Conservation (phyloP, 179 eudicot species). For the Spinacia oleracea region DNA sequence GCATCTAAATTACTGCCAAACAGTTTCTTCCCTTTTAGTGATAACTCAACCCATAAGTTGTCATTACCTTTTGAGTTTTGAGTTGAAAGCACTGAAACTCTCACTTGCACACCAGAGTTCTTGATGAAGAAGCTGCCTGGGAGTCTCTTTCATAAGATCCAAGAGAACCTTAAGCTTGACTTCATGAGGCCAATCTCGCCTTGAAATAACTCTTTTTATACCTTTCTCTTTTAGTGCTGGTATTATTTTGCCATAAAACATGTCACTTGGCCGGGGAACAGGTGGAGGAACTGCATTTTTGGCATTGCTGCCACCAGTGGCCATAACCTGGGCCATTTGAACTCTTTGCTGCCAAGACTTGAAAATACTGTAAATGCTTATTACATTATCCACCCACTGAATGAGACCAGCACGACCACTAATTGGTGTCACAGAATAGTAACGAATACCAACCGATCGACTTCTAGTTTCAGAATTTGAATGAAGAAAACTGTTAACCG, state of each 20-base stretch:
- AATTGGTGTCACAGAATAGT: conserved; percentile 97
- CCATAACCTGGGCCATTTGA: conserved; percentile 67
- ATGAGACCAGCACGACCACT: conserved; percentile 99
- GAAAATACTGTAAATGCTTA: conserved; percentile 85
- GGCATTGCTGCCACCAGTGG: conserved; percentile 50
- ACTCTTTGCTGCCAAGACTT: conserved; percentile 94
- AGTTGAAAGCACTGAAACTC: conserved; percentile 90
- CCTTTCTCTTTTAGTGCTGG: conserved; percentile 99
- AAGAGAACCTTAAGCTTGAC: conserved; percentile 92
- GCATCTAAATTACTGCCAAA: not conserved
- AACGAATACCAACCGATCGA: conserved; percentile 66
- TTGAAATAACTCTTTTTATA: conserved; percentile 93
- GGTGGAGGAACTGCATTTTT: conserved; percentile 63
- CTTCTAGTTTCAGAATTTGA: conserved; percentile 61
- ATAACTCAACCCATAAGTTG: not conserved
- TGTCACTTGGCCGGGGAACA: conserved; percentile 98
- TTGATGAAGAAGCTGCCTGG: conserved; percentile 93
- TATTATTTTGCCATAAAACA: conserved; percentile 99
- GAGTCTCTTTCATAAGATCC: conserved; percentile 97
- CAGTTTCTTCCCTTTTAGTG: not conserved
- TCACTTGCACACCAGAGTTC: conserved; percentile 99
- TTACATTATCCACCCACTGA: conserved; percentile 98
- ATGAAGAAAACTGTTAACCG: conserved; percentile 74
- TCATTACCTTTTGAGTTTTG: conserved; percentile 81
- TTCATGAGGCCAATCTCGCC: conserved; percentile 99